Evolutionary conservation across 495 filamentous ascomycete genomes (phyloP).

Genomic region (Trichoderma parareesei): DNA sequence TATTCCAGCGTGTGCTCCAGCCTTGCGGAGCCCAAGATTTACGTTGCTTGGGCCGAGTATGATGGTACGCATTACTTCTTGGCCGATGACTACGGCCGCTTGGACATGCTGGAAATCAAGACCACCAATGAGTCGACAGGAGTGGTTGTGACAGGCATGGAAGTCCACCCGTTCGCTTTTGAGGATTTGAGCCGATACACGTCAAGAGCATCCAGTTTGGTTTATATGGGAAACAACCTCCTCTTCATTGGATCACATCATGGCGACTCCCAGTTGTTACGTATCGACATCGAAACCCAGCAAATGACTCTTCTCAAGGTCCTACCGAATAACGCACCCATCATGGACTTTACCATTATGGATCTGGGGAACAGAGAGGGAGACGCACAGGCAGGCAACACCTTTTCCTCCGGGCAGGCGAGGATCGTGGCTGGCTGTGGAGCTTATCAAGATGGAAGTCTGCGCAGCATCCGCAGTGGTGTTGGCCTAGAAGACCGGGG

Average conservation of each 20-base stretch:
- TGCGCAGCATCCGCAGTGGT: constrained; percentile 84
- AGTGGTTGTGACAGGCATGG: constrained; percentile 40
- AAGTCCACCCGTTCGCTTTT: constrained; percentile 58
- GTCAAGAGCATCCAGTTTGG: constrained; percentile 63
- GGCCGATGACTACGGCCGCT: constrained; percentile 78
- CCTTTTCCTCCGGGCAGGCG: constrained; percentile 89
- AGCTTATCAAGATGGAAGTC: constrained; percentile 73
- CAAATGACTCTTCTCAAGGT: constrained; percentile 63
- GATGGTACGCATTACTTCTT: constrained; percentile 74
- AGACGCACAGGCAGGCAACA: constrained; percentile 65
- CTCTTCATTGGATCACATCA: constrained; percentile 88
- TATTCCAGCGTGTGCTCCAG: constrained; percentile 49
- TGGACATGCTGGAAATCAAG: constrained; percentile 72
- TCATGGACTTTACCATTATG: constrained; percentile 90
- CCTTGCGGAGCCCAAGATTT: constrained; percentile 67
- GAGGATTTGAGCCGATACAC: constrained; percentile 33
- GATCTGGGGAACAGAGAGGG: constrained; percentile 79
- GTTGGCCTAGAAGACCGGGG: constrained; percentile 89
- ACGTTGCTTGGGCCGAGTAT: constrained; percentile 80
- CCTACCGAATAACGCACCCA: constrained; percentile 77
- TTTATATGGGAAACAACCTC: constrained; percentile 67
- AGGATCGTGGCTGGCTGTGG: constrained; percentile 89
- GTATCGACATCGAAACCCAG: constrained; percentile 36
- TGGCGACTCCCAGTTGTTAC: constrained; percentile 81
- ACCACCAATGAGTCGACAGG: constrained; percentile 60